Conservation (phyloP, 345 rosid genomes). For the Lumnitzera racemosa region DNA sequence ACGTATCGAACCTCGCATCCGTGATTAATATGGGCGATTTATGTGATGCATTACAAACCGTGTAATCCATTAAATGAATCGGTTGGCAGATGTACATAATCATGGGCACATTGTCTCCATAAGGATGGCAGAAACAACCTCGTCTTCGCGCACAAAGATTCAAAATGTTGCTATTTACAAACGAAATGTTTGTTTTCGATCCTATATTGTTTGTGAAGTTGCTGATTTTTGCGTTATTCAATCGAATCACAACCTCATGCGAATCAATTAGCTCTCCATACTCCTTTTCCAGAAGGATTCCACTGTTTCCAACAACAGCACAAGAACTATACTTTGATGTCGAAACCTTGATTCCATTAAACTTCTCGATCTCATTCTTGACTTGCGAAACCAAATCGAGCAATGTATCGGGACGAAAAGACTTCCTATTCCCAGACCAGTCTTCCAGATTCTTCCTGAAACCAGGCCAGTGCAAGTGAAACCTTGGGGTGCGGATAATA, state of each 20-base stretch:
- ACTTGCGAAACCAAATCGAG: constrained; percentile 45
- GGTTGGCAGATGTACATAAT: constrained; percentile 87
- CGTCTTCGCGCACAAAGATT: constrained; percentile 59
- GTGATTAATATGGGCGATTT: constrained; percentile 57
- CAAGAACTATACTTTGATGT: constrained; percentile 51
- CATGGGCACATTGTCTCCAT: constrained; percentile 56
- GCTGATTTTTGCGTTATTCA: constrained; percentile 73
- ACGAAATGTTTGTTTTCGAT: constrained; percentile 62
- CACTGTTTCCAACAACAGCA: constrained; percentile 94
- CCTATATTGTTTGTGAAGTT: constrained; percentile 52
- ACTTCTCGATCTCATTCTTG: constrained; percentile 48
- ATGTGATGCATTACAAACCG: constrained; percentile 49
- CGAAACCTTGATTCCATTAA: constrained; percentile 22
- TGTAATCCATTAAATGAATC: constrained; percentile 71
- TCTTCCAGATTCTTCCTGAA: constrained; percentile 51
- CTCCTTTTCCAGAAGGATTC: constrained; percentile 50
- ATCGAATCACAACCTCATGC: constrained; percentile 76
- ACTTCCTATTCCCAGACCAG: constrained; percentile 55
- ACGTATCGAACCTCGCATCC: constrained; percentile 70
- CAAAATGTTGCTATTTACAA: constrained; percentile 80
- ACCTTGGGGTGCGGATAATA: constrained; percentile 42
- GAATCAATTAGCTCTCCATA: constrained; percentile 61
- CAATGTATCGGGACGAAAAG: constrained; percentile 46
- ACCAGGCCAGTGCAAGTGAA: constrained; percentile 62
- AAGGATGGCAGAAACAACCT: constrained; percentile 76